These are phyloP conservation scores for Aspergillus tubingensis DNA, from an alignment of 2,329 filamentous ascomycete species.

Conservation along the genomic window DNA sequence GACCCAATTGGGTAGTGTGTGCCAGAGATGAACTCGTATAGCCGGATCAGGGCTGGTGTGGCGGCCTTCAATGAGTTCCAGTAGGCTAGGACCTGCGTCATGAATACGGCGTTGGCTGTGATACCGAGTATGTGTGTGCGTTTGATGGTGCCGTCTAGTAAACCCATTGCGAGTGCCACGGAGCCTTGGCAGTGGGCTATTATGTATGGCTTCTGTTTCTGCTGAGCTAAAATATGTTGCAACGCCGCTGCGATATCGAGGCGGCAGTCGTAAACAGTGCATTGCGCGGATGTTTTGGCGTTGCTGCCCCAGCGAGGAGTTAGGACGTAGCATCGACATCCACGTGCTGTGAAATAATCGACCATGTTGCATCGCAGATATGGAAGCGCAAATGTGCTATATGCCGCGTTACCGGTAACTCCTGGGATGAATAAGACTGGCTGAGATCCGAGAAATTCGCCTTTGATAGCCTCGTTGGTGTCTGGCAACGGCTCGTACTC, in stretches of 20 bases:
- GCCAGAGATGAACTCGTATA: conserved; percentile 15
- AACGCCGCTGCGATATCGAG: conserved; percentile 12
- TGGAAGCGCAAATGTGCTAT: conserved; percentile 9
- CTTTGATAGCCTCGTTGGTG: background rate
- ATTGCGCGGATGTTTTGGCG: background rate
- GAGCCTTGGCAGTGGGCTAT: conserved; percentile 18
- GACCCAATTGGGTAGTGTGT: conserved; percentile 17
- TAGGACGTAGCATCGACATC: conserved; percentile 7
- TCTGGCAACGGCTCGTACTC: background rate
- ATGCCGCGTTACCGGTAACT: conserved; percentile 1
- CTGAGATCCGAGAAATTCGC: background rate
- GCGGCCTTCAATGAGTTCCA: conserved; percentile 21
- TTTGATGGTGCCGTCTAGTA: conserved; percentile 6
- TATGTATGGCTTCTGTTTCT: conserved; percentile 5
- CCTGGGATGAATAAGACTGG: conserved; percentile 14
- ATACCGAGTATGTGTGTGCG: conserved; percentile 18
- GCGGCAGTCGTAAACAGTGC: conserved; percentile 13
- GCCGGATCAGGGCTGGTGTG: conserved; percentile 6
- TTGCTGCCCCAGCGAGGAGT: conserved; percentile 10
- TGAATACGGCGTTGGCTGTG: conserved; percentile 26
- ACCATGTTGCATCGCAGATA: conserved; percentile 12
- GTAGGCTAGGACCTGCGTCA: conserved; percentile 19
- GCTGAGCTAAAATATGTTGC: background rate
- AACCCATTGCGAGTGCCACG: conserved; percentile 8
- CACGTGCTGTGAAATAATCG: conserved; percentile 7